Percentiles rank a stretch among this genome's conserved stretches.
These are phyloP conservation scores for Nigrograna mackinnonii DNA, from an alignment of 2,329 filamentous ascomycete species.

Conservation along the genomic window DNA sequence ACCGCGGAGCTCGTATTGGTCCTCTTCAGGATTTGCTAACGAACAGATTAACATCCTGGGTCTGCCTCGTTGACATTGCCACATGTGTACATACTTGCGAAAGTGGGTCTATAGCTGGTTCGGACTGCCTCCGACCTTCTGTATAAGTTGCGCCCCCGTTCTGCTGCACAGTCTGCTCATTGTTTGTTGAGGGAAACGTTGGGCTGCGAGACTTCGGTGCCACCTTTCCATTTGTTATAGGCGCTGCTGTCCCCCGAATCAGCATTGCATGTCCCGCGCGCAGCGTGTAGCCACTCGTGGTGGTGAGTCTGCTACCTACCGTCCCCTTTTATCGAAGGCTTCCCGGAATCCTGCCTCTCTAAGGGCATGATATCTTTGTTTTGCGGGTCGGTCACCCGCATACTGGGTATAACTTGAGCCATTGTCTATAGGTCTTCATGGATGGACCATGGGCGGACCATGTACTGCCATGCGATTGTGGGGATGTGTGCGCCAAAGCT, in stretches of 20 bases:
- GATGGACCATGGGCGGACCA: conserved; percentile 4
- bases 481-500: too few relatives aligned
- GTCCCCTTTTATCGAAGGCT: conserved; percentile 24
- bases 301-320: conserved; percentile 23
- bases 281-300: too few relatives aligned
- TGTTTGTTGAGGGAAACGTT: conserved; percentile 15
- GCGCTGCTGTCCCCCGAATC: conserved; percentile 18
- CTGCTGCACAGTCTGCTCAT: conserved; percentile 13
- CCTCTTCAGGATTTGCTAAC: conserved; percentile 62
- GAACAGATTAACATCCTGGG: conserved; percentile 6
- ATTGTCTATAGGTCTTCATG: conserved; percentile 28
- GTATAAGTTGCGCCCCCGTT: conserved; percentile 13
- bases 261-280: too few relatives aligned
- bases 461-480: too few relatives aligned
- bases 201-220: conserved; percentile 28
- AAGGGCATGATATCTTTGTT: conserved; percentile 33
- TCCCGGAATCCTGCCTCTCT: conserved; percentile 28
- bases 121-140: conserved; percentile 22
- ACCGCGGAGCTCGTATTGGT: conserved; percentile 67
- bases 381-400: conserved; percentile 49
- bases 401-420: conserved; percentile 45
- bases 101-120: conserved; percentile 64
- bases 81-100: conserved; percentile 61
- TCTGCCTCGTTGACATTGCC: conserved; percentile 8
- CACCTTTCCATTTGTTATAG: conserved; percentile 29